Evolutionary conservation across 331 rosid species (phyloP).

Genomic region (Dryas integrifolia): DNA sequence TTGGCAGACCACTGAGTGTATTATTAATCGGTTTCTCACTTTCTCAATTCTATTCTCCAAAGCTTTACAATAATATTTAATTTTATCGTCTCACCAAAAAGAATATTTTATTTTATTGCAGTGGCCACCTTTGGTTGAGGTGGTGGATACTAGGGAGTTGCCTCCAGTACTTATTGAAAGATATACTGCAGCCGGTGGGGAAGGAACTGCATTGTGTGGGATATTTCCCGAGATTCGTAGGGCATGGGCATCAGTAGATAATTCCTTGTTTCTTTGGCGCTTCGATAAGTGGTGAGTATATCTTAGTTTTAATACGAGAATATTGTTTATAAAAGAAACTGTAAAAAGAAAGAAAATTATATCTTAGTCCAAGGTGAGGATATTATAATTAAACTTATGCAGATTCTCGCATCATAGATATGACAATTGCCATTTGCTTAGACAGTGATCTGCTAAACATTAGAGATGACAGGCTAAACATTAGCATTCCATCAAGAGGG

Average conservation of each 20-base stretch:
- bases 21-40: too few relatives aligned
- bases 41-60: neutral
- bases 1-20: too few relatives aligned
- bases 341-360: neutral
- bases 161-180: constrained; percentile 91
- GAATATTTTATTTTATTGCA: constrained; percentile 37
- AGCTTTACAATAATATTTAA: neutral
- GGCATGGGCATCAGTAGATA: constrained; percentile 98
- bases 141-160: constrained; percentile 78
- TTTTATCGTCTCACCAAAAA: constrained; percentile 12
- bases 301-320: neutral
- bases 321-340: neutral
- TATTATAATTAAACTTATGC: neutral
- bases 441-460: neutral
- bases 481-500: too few relatives aligned
- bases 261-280: constrained; percentile 94
- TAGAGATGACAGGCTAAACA: neutral
- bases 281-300: constrained; percentile 84
- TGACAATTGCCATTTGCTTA: too few relatives aligned
- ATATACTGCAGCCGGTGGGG: constrained; percentile 92
- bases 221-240: constrained; percentile 93
- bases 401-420: neutral
- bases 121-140: constrained; percentile 97
- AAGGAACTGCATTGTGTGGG: constrained; percentile 97
- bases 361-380: neutral